Base-by-base conservation (phyloP, 768 basidiomycete species). In the Psilocybe tampanensis region DNA sequence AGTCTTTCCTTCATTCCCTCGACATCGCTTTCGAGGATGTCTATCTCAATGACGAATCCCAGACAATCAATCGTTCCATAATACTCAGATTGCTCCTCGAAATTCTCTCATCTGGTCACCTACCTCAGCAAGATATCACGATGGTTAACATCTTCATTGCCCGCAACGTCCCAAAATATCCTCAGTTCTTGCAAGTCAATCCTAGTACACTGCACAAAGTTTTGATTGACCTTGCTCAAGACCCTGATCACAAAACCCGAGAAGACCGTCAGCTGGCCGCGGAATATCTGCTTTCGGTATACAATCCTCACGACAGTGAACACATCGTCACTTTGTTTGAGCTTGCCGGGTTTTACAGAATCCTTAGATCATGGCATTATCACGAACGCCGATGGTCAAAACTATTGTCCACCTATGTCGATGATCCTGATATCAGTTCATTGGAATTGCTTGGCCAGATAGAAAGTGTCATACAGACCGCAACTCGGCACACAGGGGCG, bases 81-180 rank as follows among this genome's bases (percentile, higher is more conserved):
- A 86, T 98, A 61, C 77, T 95, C 66, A 89, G 89, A 64, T 88
- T 94, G 53, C 76, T 98, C 33, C 80, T 95, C 55, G 94, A 98
- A 66, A 86, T 95, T 33, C 62, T 89, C 6, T 76, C 84, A 5
- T 78, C 82, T 2, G 74, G 73, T 21, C 77, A 79, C 47, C 72
- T 94, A 23, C 73, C 84, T 0, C 71, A 82, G 24, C 71, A 80
- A 39, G 94, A 92, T 67, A 74, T 76, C 56, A 94, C 92, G 2
- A 92, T 99, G 70, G 80, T 96, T 48, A 86, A 95, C 67, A 98
- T 99, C 59, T 99, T 99, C 72, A 82, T 98, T 55, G 93, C 97
- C 3, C 89, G 95, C 56, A 99, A 98, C 70, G 85, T 97, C 11
- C 94, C 97, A 0, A 98, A 98, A 74, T 99, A 98, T 73, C 86